These are phyloP conservation scores for Euphorbia celastroides DNA, from an alignment of 441 rosid species.

Conservation along the genomic window DNA sequence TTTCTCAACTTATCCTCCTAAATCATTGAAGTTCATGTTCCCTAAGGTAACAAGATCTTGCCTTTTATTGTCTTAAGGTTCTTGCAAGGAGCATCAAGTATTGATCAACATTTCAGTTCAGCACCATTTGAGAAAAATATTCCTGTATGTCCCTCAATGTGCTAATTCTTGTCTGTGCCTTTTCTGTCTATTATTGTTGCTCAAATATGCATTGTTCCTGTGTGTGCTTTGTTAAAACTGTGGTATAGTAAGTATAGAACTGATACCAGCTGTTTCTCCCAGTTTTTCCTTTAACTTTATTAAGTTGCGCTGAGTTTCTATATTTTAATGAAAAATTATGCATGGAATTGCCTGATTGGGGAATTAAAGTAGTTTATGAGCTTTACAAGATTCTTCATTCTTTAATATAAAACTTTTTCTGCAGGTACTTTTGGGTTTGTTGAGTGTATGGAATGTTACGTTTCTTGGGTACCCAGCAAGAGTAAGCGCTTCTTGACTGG, in stretches of 20 bases:
- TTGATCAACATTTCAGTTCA: slow-evolving; percentile 77
- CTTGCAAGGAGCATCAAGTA: slow-evolving; percentile 86
- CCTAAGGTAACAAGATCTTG: not conserved
- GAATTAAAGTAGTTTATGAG: not conserved
- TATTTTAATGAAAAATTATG: not conserved
- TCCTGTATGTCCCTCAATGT: slow-evolving; percentile 54
- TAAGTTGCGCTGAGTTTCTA: not conserved
- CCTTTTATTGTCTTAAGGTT: slow-evolving; percentile 42
- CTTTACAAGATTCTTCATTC: slow-evolving; percentile 15
- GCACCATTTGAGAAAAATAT: slow-evolving; percentile 72
- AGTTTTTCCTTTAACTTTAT: not conserved
- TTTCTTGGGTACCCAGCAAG: slow-evolving; percentile 94
- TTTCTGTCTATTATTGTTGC: not conserved
- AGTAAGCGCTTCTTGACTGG: slow-evolving; percentile 38
- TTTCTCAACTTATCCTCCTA: not conserved
- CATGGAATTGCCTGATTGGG: not conserved
- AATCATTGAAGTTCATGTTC: slow-evolving; percentile 7
- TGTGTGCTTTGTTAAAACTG: not conserved
- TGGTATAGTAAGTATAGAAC: not conserved
- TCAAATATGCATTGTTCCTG: not conserved
- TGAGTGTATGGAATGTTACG: slow-evolving; percentile 94
- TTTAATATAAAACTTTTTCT: slow-evolving; percentile 19
- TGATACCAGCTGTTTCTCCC: not conserved
- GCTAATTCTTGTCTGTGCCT: not conserved
- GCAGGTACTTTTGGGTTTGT: slow-evolving; percentile 84